Percentiles rank a stretch among this genome's conserved stretches.
These are phyloP conservation scores for Boletus rubroflammeus DNA, from an alignment of 768 basidiomycete species.

Conservation along the genomic window DNA sequence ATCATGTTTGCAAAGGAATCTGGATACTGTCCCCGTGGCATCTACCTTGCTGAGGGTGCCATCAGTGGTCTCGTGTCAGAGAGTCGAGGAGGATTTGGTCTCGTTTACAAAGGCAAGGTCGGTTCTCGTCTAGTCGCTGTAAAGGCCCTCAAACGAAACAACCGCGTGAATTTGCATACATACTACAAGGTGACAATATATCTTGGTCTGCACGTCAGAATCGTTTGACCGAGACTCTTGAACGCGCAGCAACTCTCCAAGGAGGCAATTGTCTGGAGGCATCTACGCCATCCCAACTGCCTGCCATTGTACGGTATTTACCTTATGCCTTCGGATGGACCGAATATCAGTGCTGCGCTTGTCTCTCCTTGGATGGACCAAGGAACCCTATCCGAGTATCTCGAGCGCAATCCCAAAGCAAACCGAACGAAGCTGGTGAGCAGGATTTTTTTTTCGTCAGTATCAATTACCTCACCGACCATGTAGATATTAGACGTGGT, in stretches of 20 bases:
- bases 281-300: conserved; percentile 34
- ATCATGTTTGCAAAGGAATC: conserved; percentile 19
- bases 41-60: conserved; percentile 5
- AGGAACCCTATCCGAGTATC: conserved; percentile 31
- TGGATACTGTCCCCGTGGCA: conserved; percentile 17
- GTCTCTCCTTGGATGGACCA: conserved; percentile 41
- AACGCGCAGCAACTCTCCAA: conserved; percentile 21
- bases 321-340: conserved; percentile 11
- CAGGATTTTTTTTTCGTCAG: background rate
- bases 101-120: conserved; percentile 18
- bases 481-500: conserved; percentile 41
- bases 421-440: conserved; percentile 34
- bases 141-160: conserved; percentile 12
- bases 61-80: conserved; percentile 6
- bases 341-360: conserved; percentile 19
- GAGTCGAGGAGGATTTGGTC: conserved; percentile 21
- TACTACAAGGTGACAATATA: conserved; percentile 19
- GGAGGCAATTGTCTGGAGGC: conserved; percentile 35
- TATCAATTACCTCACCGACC: background rate
- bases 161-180: background rate
- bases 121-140: conserved; percentile 28
- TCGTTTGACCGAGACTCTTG: background rate
- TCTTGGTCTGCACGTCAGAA: background rate
- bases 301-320: conserved; percentile 36
- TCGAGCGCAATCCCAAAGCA: conserved; percentile 21